phyloP scores from a whole-genome alignment of 257 asterid species.

The Orobanche coerulescens region DNA sequence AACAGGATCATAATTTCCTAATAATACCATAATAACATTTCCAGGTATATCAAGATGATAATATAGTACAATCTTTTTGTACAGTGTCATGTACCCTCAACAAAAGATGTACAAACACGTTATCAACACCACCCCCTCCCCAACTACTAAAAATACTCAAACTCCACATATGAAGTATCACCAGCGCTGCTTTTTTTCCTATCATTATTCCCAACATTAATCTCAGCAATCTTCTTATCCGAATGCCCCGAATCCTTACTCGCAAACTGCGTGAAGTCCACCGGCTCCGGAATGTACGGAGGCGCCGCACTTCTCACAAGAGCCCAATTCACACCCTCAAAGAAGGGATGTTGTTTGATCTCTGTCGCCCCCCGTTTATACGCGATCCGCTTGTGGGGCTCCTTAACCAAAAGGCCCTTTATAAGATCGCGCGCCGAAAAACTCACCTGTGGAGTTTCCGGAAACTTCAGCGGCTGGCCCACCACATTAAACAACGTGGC shows the following conservation, averaged over 20 bases:
- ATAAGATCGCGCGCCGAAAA: conserved; percentile 36
- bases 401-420: conserved; percentile 44
- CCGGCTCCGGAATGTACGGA: conserved; percentile 37
- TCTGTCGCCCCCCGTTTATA: conserved; percentile 50
- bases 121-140: background rate
- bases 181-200: conserved; percentile 25
- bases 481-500: conserved; percentile 44
- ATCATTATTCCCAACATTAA: conserved; percentile 22
- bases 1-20: no score
- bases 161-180: conserved; percentile 42
- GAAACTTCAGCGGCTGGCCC: conserved; percentile 48
- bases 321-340: conserved; percentile 55
- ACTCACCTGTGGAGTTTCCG: conserved; percentile 36
- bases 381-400: conserved; percentile 45
- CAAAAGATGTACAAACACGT: background rate
- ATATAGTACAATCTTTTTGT: conserved; percentile 25
- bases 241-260: conserved; percentile 24
- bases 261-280: conserved; percentile 38
- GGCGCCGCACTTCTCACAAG: conserved; percentile 42
- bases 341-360: conserved; percentile 52
- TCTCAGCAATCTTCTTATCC: conserved; percentile 35
- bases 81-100: conserved; percentile 17
- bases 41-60: no score
- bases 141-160: conserved; percentile 36
- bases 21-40: no score